Evolutionary conservation across 208 protist species (phyloP).

Genomic region (Crithidia sp.): DNA sequence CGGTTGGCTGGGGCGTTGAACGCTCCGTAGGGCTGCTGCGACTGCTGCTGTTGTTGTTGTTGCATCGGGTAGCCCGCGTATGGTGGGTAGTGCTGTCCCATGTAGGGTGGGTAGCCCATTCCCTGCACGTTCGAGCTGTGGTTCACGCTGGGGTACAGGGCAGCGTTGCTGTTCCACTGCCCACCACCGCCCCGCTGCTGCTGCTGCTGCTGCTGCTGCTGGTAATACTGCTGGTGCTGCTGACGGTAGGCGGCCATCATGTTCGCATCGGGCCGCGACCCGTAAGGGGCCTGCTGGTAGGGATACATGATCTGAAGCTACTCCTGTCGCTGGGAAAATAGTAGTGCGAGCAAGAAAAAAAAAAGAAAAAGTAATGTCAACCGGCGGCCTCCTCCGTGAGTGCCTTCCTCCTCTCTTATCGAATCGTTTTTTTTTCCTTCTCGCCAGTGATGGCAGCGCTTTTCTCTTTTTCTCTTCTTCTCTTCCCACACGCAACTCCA

Average conservation of each 20-base stretch:
- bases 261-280: slow-evolving; percentile 10
- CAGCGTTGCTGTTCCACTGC: not conserved
- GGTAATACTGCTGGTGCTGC: slow-evolving; percentile 17
- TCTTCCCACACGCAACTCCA: too few species aligned
- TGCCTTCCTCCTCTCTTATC: too few species aligned
- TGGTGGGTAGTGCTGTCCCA: slow-evolving; percentile 8
- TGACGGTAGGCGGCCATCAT: slow-evolving; percentile 28
- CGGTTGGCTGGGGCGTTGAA: slow-evolving; percentile 18
- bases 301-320: slow-evolving; percentile 16
- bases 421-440: too few species aligned
- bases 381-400: too few species aligned
- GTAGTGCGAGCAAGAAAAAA: not conserved
- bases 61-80: slow-evolving; percentile 2
- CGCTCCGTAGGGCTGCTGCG: slow-evolving; percentile 7
- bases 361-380: not conserved
- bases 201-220: slow-evolving; percentile 2
- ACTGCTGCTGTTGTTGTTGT: slow-evolving; percentile 25
- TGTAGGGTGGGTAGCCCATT: slow-evolving; percentile 15
- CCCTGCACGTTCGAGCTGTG: slow-evolving; percentile 14
- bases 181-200: slow-evolving; percentile 13
- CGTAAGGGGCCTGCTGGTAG: not conserved
- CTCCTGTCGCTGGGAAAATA: slow-evolving; percentile 5
- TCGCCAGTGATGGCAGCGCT: too few species aligned
- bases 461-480: too few species aligned
- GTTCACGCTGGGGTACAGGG: slow-evolving; percentile 13